These are phyloP conservation scores for Ophiostoma montium DNA, from an alignment of 2,329 filamentous ascomycete genomes.

Conservation along the genomic window DNA sequence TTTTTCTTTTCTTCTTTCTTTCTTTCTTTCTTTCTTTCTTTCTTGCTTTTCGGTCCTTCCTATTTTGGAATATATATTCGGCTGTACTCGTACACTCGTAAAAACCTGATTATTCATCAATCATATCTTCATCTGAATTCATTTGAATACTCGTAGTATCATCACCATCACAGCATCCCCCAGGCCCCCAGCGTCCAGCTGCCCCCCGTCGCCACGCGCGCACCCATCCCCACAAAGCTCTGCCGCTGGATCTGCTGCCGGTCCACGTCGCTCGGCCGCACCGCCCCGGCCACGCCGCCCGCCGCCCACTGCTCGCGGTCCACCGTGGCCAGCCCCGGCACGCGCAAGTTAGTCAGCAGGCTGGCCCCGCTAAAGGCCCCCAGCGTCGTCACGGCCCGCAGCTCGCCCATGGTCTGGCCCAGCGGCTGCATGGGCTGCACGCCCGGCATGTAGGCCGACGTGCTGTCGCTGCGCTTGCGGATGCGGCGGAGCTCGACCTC, in stretches of 20 bases:
- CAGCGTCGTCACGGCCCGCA: conserved; percentile 54
- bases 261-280: conserved; percentile 44
- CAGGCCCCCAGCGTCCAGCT: conserved; percentile 51
- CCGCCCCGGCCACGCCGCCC: conserved; percentile 46
- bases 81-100: no score
- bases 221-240: conserved; percentile 43
- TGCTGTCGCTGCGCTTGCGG: conserved; percentile 16
- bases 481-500: conserved; percentile 38
- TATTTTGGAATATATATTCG: no score
- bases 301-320: conserved; percentile 57
- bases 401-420: conserved; percentile 26
- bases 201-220: conserved; percentile 13
- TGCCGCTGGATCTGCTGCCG: conserved; percentile 44
- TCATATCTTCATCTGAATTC: no score
- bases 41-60: no score
- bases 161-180: conserved; percentile 28
- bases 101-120: no score
- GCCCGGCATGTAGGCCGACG: not conserved
- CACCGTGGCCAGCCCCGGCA: conserved; percentile 54
- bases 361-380: conserved; percentile 66
- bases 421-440: conserved; percentile 6
- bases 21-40: no score
- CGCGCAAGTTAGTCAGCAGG: conserved; percentile 51
- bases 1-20: no score
- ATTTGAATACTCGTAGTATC: no score